Evolutionary conservation across 2,329 filamentous ascomycete species (phyloP).

Genomic region (Parafenestella ontariensis): DNA sequence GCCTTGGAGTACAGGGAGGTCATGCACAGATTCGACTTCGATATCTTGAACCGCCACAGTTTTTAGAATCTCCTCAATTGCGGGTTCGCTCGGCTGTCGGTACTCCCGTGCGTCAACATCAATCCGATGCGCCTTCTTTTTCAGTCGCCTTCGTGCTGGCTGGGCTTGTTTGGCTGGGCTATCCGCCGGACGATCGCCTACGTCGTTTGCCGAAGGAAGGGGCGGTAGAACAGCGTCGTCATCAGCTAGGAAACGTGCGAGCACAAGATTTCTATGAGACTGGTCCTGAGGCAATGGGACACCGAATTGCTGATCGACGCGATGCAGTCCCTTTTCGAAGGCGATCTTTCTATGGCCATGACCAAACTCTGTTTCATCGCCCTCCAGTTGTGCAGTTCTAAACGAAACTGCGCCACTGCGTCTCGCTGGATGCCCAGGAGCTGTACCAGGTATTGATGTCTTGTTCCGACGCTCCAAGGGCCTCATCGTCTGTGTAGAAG

Average conservation of each 20-base stretch:
- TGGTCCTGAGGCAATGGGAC: conserved; percentile 12
- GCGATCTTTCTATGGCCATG: conserved; percentile 44
- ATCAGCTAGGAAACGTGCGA: conserved; percentile 44
- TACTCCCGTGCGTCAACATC: conserved; percentile 56
- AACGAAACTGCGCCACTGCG: conserved; percentile 18
- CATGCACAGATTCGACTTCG: conserved; percentile 7
- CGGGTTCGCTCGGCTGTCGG: conserved; percentile 53
- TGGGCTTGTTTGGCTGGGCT: background rate
- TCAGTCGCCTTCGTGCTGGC: conserved; percentile 28
- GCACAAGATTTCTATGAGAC: conserved; percentile 33
- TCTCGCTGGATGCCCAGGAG: background rate
- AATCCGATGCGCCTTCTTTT: conserved; percentile 54
- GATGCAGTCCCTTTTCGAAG: conserved; percentile 45
- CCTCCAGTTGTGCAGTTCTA: conserved; percentile 53
- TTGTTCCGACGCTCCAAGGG: background rate
- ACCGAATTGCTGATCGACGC: conserved; percentile 36
- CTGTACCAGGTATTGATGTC: background rate
- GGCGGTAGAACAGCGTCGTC: conserved; percentile 31
- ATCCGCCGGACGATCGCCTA: conserved; percentile 14
- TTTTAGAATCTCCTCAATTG: conserved; percentile 23
- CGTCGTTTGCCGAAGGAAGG: conserved; percentile 24
- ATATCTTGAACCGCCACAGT: conserved; percentile 3
- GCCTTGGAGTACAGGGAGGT: conserved; percentile 43
- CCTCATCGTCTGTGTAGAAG: background rate
- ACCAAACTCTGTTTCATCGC: conserved; percentile 49